phyloP scores from a whole-genome alignment of 2,329 filamentous ascomycete genomes.

The Coniella lustricola region DNA sequence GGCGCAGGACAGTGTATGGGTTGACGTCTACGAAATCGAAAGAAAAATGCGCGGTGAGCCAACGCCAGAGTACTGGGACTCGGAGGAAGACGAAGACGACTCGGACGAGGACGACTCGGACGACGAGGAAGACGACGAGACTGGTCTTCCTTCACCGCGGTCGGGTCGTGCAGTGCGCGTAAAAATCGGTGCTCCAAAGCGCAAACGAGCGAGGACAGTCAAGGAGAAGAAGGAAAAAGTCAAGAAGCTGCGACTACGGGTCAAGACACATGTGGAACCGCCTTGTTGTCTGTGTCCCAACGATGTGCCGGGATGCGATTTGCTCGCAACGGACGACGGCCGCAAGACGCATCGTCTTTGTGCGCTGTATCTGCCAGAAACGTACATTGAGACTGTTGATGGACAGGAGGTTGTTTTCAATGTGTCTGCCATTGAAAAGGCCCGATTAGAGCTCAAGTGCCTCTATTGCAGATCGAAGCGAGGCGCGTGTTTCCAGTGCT shows the following conservation, averaged over 20 bases:
- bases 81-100: conserved; percentile 64
- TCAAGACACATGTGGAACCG: conserved; percentile 64
- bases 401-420: conserved; percentile 71
- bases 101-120: conserved; percentile 59
- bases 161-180: conserved; percentile 64
- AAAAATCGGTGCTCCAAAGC: conserved; percentile 57
- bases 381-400: conserved; percentile 68
- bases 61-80: conserved; percentile 69
- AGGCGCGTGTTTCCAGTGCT: conserved; percentile 96
- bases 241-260: conserved; percentile 71
- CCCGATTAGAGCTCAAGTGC: conserved; percentile 85
- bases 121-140: conserved; percentile 48
- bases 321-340: conserved; percentile 84
- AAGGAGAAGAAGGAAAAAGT: conserved; percentile 48
- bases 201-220: conserved; percentile 48
- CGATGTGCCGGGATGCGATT: conserved; percentile 69
- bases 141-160: conserved; percentile 72
- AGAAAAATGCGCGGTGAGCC: conserved; percentile 87
- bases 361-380: conserved; percentile 86
- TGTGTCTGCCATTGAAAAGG: conserved; percentile 74
- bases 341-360: conserved; percentile 83
- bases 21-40: conserved; percentile 93
- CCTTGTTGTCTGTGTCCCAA: conserved; percentile 92
- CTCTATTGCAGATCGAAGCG: conserved; percentile 90
- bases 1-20: conserved; percentile 96